Evolutionary conservation across 208 protist species (phyloP).

Genomic region (Leishmania lainsoni): DNA sequence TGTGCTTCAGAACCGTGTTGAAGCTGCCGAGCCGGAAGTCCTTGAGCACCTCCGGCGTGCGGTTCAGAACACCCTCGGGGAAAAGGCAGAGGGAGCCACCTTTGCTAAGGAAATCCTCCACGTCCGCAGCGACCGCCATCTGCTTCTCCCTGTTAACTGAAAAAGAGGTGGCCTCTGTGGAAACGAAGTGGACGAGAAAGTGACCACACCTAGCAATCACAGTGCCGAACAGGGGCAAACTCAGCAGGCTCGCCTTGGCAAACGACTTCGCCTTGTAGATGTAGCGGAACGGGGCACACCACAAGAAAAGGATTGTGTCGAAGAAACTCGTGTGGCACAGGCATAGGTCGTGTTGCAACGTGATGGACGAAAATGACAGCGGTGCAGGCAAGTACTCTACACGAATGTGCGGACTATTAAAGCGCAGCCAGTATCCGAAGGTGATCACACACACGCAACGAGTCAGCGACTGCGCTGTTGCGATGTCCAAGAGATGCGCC

Average conservation of each 20-base stretch:
- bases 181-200: constrained; percentile 86
- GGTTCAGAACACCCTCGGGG: constrained; percentile 85
- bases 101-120: constrained; percentile 58
- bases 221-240: constrained; percentile 74
- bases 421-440: constrained; percentile 53
- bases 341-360: constrained; percentile 58
- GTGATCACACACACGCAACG: constrained; percentile 42
- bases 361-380: constrained; percentile 53
- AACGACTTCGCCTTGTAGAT: constrained; percentile 70
- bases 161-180: constrained; percentile 52
- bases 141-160: constrained; percentile 86
- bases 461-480: constrained; percentile 36
- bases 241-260: constrained; percentile 69
- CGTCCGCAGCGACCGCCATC: constrained; percentile 52
- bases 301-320: constrained; percentile 77
- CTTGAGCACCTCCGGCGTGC: constrained; percentile 72
- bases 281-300: constrained; percentile 52
- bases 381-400: constrained; percentile 65
- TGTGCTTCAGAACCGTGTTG: constrained; percentile 62
- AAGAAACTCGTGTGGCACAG: constrained; percentile 90
- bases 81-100: constrained; percentile 83
- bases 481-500: constrained; percentile 22
- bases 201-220: constrained; percentile 76
- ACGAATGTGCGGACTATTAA: constrained; percentile 62
- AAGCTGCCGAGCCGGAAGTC: constrained; percentile 89